Percentiles rank a stretch among this genome's conserved stretches.
phyloP scores from a whole-genome alignment of 2,329 filamentous ascomycete genomes.

The Septoria petroselini region DNA sequence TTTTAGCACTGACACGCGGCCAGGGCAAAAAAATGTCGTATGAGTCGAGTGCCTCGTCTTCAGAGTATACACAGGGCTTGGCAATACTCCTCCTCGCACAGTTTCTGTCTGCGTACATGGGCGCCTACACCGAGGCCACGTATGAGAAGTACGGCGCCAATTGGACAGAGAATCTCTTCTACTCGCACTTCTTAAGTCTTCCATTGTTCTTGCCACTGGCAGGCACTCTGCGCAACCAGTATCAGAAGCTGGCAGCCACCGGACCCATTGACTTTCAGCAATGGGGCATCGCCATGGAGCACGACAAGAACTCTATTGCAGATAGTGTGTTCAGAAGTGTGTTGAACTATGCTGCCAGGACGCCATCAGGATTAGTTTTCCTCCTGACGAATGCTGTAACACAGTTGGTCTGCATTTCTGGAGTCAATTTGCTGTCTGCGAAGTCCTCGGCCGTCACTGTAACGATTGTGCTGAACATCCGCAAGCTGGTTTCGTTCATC shows the following conservation, averaged over 20 bases:
- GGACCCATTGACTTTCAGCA: slow-evolving; percentile 38
- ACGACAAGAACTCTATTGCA: slow-evolving; percentile 8
- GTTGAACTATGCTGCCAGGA: slow-evolving; percentile 24
- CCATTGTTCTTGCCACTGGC: slow-evolving; percentile 72
- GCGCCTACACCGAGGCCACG: slow-evolving; percentile 87
- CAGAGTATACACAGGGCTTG: slow-evolving; percentile 66
- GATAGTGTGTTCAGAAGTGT: slow-evolving; percentile 13
- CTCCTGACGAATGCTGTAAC: slow-evolving; percentile 77
- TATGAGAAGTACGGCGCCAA: slow-evolving; percentile 82
- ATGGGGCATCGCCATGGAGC: slow-evolving; percentile 9
- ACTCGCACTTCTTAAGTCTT: slow-evolving; percentile 73
- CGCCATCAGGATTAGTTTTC: slow-evolving; percentile 68
- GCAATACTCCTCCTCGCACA: slow-evolving; percentile 83
- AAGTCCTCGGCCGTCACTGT: slow-evolving; percentile 89
- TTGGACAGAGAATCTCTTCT: slow-evolving; percentile 96
- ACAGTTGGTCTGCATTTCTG: slow-evolving; percentile 91
- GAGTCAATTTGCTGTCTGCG: slow-evolving; percentile 89
- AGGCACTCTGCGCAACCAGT: slow-evolving; percentile 63
- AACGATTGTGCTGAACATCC: slow-evolving; percentile 91
- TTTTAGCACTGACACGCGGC: slow-evolving; percentile 12
- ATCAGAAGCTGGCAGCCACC: slow-evolving; percentile 61
- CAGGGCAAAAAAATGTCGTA: slow-evolving; percentile 46
- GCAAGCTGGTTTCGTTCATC: slow-evolving; percentile 87
- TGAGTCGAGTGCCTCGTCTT: slow-evolving; percentile 40
- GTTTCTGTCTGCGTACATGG: slow-evolving; percentile 87